These are phyloP conservation scores for Colletotrichum sojae DNA, from an alignment of 2,329 filamentous ascomycete genomes.

Conservation along the genomic window DNA sequence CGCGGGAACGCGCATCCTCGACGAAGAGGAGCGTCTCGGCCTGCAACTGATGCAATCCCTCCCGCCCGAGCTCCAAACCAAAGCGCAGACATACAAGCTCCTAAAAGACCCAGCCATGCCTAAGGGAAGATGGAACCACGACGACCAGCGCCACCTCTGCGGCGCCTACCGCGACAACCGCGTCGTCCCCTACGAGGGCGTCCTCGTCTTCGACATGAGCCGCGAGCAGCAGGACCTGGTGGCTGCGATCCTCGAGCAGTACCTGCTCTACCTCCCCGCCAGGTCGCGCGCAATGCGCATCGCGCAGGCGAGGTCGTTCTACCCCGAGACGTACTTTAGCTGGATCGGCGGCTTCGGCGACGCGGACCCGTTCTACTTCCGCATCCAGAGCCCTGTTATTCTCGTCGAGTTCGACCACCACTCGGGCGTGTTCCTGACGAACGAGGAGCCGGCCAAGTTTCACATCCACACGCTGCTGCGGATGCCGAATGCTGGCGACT, in stretches of 20 bases:
- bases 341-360: conserved; percentile 82
- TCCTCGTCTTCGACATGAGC: conserved; percentile 66
- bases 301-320: conserved; percentile 66
- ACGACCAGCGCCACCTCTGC: conserved; percentile 84
- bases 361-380: conserved; percentile 81
- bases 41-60: conserved; percentile 80
- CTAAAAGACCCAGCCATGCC: conserved; percentile 78
- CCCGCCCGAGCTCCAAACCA: conserved; percentile 56
- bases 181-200: conserved; percentile 80
- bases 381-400: conserved; percentile 82
- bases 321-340: conserved; percentile 81
- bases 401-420: conserved; percentile 86
- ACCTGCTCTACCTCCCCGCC: conserved; percentile 76
- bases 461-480: conserved; percentile 83
- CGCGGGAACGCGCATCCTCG: conserved; percentile 75
- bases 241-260: conserved; percentile 73
- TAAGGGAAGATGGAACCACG: conserved; percentile 80
- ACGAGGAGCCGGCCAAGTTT: conserved; percentile 81
- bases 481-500: conserved; percentile 83
- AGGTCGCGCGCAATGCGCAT: conserved; percentile 68
- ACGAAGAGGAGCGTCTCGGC: conserved; percentile 74
- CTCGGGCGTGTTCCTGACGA: conserved; percentile 82
- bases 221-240: conserved; percentile 67
- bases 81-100: conserved; percentile 70
- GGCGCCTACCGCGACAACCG: conserved; percentile 86